Evolutionary conservation across 331 rosid genomes (phyloP), one percentile per base, ranked within the genome.

Genomic region (Rhamnella rubrinervis): DNA sequence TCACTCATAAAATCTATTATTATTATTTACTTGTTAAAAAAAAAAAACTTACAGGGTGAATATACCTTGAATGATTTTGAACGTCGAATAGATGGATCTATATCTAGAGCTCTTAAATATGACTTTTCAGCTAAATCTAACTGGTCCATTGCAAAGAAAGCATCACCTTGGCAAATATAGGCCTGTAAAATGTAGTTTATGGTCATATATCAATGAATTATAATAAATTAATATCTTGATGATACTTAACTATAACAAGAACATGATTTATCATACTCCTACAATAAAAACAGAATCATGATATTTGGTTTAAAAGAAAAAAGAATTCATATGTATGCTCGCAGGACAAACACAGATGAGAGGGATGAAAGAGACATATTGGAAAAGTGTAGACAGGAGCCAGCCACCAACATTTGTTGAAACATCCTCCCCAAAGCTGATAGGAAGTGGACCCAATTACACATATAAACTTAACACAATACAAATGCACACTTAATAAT

Each of bases 51-150:
- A 58, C 1, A 44, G 25, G 46, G 3, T 19, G 16, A 20, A 10
- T 37, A 40, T 87, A 90, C 98, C 98, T 87, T 87, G 84, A 88
- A 93, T 35, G 92, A 78, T 73, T 81, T 86, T 56, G 96, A 88
- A 62, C 83, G 88, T 31, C 95, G 92, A 64, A 93, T 79, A 0
- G 86, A 90, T 79, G 95, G 90, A 71, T 93, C 95, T 47, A 87
- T 70, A 65, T 81, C 79, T 71, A 87, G 72, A 75, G 95, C 74
- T 68, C 79, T 73, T 71, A 78, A 75, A 77, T 93, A 93, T 61
- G 97, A 84, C 65, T 73, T 87, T 61, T 86, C 87, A 35, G 98
- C 95, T 59, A 70, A 76, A 79, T 88, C 91, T 60, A 82, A 76
- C 53, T 77, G 83, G 55, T 75, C 68, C 85, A 85, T 63, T 38